These are phyloP conservation scores for Nepenthes mirabilis DNA, from an alignment of 148 eudicot genomes.

Conservation along the genomic window DNA sequence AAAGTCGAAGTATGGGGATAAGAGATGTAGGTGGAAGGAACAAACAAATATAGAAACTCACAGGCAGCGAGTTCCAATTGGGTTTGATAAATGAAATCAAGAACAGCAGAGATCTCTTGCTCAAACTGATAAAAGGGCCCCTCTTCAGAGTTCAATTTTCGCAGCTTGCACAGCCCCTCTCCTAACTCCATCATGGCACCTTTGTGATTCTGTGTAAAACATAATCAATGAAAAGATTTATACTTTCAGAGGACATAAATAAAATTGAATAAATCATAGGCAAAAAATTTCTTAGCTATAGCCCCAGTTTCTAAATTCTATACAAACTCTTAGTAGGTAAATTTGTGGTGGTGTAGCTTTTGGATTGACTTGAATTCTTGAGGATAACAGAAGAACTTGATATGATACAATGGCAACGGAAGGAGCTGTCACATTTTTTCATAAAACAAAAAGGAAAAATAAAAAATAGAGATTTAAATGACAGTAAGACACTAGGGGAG, in stretches of 20 bases:
- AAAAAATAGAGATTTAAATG: too few relatives aligned
- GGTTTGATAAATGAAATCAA: constrained; percentile 78
- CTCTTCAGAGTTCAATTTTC: constrained; percentile 44
- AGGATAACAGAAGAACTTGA: too few relatives aligned
- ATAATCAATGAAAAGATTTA: background rate
- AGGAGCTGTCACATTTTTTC: too few relatives aligned
- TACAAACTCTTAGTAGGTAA: too few relatives aligned
- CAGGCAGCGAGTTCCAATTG: constrained; percentile 86
- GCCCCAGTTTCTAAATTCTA: background rate
- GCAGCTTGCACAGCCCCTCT: constrained; percentile 63
- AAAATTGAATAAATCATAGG: background rate
- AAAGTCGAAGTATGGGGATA: background rate
- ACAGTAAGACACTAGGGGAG: too few relatives aligned
- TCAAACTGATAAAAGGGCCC: constrained; percentile 73
- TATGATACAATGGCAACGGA: too few relatives aligned
- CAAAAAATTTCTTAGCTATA: background rate
- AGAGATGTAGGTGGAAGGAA: background rate
- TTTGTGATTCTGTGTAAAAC: constrained; percentile 47
- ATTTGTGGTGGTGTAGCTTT: too few relatives aligned
- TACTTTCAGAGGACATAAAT: background rate
- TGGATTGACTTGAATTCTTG: too few relatives aligned
- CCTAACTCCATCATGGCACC: constrained; percentile 96
- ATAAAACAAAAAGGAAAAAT: too few relatives aligned
- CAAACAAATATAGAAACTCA: constrained; percentile 19
- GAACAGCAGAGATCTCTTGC: constrained; percentile 60